A percentile compares a stretch with the other conserved stretches of the same genome.
These are phyloP conservation scores for Russula emetica DNA, from an alignment of 768 basidiomycete species.

Conservation along the genomic window DNA sequence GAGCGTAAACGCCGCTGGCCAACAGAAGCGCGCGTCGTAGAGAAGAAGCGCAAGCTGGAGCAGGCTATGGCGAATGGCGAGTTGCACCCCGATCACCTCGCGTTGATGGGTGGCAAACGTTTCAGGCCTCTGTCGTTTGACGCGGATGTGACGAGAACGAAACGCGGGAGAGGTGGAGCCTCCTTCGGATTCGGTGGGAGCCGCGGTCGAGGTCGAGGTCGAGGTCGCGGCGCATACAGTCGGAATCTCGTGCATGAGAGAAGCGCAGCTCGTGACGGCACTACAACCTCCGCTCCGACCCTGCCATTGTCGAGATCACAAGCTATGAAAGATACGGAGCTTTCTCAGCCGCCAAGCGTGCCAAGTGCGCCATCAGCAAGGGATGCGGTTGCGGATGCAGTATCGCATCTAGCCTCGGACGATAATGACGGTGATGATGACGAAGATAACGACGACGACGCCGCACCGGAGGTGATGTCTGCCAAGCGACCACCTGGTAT, in stretches of 20 bases:
- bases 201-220: conserved; percentile 5
- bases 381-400: not conserved
- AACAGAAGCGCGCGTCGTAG: conserved; percentile 58
- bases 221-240: conserved; percentile 32
- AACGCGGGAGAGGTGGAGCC: conserved; percentile 20
- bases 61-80: conserved; percentile 83
- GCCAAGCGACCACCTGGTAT: conserved; percentile 42
- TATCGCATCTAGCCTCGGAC: conserved; percentile 26
- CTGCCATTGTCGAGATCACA: not conserved
- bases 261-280: not conserved
- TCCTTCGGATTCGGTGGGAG: conserved; percentile 15
- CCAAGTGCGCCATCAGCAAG: not conserved
- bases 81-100: conserved; percentile 47
- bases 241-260: conserved; percentile 1
- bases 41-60: conserved; percentile 75
- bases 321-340: not conserved
- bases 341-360: conserved; percentile 15
- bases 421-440: not conserved
- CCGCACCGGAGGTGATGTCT: conserved; percentile 54
- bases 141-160: conserved; percentile 17
- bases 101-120: conserved; percentile 43
- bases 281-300: not conserved
- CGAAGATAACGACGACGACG: conserved; percentile 26
- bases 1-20: conserved; percentile 89
- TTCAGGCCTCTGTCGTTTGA: conserved; percentile 19